Percentiles rank a stretch among this genome's conserved stretches.
Evolutionary conservation across 2,329 filamentous ascomycete species (phyloP).

Genomic region (Fusarium sp.): DNA sequence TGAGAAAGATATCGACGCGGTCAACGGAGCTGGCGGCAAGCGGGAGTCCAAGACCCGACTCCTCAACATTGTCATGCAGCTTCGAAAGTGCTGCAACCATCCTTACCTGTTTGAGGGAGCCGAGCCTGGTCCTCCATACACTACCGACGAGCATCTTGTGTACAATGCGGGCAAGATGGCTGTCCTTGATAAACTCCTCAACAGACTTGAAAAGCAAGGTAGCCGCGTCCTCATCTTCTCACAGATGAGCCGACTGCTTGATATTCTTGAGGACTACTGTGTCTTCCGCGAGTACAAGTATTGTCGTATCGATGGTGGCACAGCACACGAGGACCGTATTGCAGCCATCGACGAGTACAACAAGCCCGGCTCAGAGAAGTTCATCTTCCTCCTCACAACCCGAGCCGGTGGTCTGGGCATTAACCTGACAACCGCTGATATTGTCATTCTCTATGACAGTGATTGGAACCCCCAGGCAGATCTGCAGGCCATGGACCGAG

Average conservation of each 20-base stretch:
- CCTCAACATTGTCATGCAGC: slow-evolving; percentile 99
- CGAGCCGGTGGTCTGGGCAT: slow-evolving; percentile 96
- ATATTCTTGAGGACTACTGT: slow-evolving; percentile 98
- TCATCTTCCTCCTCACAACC: slow-evolving; percentile 94
- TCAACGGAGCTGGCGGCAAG: slow-evolving; percentile 96
- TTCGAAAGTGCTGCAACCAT: slow-evolving; percentile 98
- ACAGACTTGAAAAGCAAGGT: slow-evolving; percentile 84
- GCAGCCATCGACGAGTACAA: slow-evolving; percentile 99
- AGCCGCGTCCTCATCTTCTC: slow-evolving; percentile 99
- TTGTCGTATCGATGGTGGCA: slow-evolving; percentile 96
- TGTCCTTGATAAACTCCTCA: slow-evolving; percentile 91
- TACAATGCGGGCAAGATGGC: slow-evolving; percentile 98
- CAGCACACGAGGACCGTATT: slow-evolving; percentile 97
- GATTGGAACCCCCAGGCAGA: slow-evolving; percentile 99
- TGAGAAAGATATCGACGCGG: slow-evolving; percentile 98
- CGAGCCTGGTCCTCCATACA: slow-evolving; percentile 96
- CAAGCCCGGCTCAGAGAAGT: slow-evolving; percentile 94
- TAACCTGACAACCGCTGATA: slow-evolving; percentile 94
- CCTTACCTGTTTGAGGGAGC: slow-evolving; percentile 98
- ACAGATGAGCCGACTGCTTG: slow-evolving; percentile 96
- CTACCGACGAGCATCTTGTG: slow-evolving; percentile 95
- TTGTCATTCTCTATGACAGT: slow-evolving; percentile 95
- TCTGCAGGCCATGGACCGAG: slow-evolving; percentile 98
- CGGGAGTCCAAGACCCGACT: slow-evolving; percentile 97
- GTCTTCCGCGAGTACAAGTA: slow-evolving; percentile 96